A percentile compares a stretch with the other conserved stretches of the same genome.
Evolutionary conservation across 2,329 filamentous ascomycete species (phyloP).

Genomic region (Monosporascus sp.): DNA sequence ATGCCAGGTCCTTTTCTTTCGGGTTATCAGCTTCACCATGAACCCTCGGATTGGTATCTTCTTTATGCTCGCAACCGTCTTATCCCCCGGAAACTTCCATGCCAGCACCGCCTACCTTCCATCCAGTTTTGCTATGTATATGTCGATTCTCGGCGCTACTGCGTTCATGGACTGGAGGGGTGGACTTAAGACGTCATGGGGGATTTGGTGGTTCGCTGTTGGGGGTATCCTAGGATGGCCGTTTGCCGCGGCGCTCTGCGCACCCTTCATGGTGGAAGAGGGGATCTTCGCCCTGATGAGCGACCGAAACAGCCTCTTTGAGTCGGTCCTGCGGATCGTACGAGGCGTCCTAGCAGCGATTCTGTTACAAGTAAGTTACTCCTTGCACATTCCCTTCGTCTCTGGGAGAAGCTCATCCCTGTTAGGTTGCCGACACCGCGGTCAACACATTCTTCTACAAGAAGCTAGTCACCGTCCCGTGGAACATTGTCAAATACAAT

Average conservation of each 20-base stretch:
- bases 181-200: conserved; percentile 72
- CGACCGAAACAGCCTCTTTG: conserved; percentile 54
- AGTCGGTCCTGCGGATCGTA: conserved; percentile 55
- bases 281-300: conserved; percentile 51
- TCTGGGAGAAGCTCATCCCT: conserved; percentile 7
- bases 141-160: conserved; percentile 76
- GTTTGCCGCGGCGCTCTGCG: conserved; percentile 76
- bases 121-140: conserved; percentile 96
- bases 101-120: conserved; percentile 82
- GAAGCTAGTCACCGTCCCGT: conserved; percentile 69
- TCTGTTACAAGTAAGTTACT: conserved; percentile 60
- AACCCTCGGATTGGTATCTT: conserved; percentile 81
- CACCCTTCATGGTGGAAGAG: conserved; percentile 80
- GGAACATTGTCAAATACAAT: conserved; percentile 96
- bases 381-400: neutral
- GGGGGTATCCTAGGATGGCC: conserved; percentile 91
- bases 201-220: conserved; percentile 85
- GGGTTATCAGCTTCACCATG: conserved; percentile 68
- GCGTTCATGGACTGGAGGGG: conserved; percentile 88
- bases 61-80: conserved; percentile 71
- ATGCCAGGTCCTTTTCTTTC: conserved; percentile 78
- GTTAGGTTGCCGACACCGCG: conserved; percentile 61
- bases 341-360: conserved; percentile 65
- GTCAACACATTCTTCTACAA: conserved; percentile 85
- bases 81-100: conserved; percentile 90